Conservation (phyloP, 257 asterid species). For the Catharanthus roseus region DNA sequence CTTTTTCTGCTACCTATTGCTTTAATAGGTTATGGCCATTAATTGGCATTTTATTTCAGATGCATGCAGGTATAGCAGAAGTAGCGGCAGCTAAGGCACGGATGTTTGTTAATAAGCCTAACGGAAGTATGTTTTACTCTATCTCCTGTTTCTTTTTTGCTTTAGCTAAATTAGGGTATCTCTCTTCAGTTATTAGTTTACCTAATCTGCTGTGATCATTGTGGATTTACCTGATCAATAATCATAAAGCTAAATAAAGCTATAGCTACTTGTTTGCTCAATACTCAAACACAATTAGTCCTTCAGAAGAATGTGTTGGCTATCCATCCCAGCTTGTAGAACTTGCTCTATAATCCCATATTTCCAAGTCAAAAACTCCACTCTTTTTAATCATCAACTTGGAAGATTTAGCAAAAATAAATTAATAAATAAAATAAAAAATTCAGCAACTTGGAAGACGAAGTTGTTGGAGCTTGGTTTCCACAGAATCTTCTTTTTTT, state of each 20-base stretch:
- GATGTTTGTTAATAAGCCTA: constrained; percentile 93
- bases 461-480: neutral
- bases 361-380: neutral
- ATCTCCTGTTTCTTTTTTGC: constrained; percentile 1
- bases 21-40: constrained; percentile 3
- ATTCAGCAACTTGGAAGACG: neutral
- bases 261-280: neutral
- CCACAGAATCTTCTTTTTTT: neutral
- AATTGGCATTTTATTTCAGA: constrained; percentile 45
- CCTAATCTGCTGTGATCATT: neutral
- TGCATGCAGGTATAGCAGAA: constrained; percentile 96
- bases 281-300: neutral
- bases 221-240: neutral
- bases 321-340: neutral
- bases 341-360: neutral
- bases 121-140: constrained; percentile 73
- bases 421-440: too few species aligned
- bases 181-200: neutral
- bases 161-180: neutral
- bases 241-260: neutral
- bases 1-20: constrained; percentile 6
- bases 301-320: neutral
- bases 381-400: too few species aligned
- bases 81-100: constrained; percentile 99
- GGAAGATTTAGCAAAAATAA: too few species aligned